Evolutionary conservation across 768 basidiomycete genomes (phyloP).

Genomic region (Kwoniella mangroviensis): DNA sequence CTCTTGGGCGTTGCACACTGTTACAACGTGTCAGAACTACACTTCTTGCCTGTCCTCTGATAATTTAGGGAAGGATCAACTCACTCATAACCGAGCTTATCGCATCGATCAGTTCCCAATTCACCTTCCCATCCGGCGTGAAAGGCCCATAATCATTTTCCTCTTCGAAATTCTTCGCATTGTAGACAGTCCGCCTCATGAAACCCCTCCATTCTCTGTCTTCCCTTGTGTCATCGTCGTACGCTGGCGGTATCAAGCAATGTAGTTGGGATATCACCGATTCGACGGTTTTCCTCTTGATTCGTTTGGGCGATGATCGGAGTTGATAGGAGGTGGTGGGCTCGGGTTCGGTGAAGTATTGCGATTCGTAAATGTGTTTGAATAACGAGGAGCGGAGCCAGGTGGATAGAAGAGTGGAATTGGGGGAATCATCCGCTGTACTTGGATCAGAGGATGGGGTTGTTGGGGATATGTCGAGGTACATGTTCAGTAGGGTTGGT

Average conservation of each 20-base stretch:
- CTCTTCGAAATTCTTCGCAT: slow-evolving; percentile 32
- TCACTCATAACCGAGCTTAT: slow-evolving; percentile 50
- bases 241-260: slow-evolving; percentile 34
- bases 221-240: slow-evolving; percentile 23
- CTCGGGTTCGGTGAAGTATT: slow-evolving; percentile 23
- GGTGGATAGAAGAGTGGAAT: slow-evolving; percentile 26
- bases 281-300: slow-evolving; percentile 30
- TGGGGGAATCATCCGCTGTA: slow-evolving; percentile 25
- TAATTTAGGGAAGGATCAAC: too few species aligned
- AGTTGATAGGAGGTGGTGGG: slow-evolving; percentile 27
- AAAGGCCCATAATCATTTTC: slow-evolving; percentile 53
- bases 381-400: slow-evolving; percentile 37
- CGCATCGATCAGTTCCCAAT: slow-evolving; percentile 53
- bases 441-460: slow-evolving; percentile 2
- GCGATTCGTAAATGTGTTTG: slow-evolving; percentile 27
- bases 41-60: neutral
- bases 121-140: slow-evolving; percentile 42
- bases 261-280: slow-evolving; percentile 38
- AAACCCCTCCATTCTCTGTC: slow-evolving; percentile 40
- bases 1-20: slow-evolving; percentile 38
- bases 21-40: neutral
- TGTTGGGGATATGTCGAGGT: slow-evolving; percentile 31
- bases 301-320: slow-evolving; percentile 31
- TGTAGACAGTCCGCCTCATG: slow-evolving; percentile 44
- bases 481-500: slow-evolving; percentile 35